Evolutionary conservation across 2,329 filamentous ascomycete species (phyloP).

Genomic region (Didymella segeticola): DNA sequence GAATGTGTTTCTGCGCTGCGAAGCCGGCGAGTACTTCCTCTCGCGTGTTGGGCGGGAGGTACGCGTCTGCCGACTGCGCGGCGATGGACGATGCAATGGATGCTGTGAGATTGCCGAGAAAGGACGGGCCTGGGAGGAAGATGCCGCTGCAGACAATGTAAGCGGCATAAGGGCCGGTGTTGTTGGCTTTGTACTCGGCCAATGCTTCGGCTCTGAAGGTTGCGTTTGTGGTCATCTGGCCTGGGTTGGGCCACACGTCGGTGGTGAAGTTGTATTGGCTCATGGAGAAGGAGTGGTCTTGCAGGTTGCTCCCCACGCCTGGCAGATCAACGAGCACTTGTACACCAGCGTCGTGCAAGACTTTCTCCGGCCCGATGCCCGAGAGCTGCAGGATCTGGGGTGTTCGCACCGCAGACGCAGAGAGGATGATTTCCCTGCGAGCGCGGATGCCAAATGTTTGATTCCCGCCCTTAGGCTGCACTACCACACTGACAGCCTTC

Average conservation of each 20-base stretch:
- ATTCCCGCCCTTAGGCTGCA: conserved; percentile 8
- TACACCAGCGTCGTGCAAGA: conserved; percentile 23
- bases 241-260: conserved; percentile 5
- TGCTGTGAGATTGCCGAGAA: neutral
- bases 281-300: conserved; percentile 29
- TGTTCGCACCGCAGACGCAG: conserved; percentile 64
- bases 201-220: conserved; percentile 2
- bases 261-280: conserved; percentile 2
- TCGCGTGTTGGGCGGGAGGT: neutral
- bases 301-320: conserved; percentile 38
- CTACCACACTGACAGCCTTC: conserved; percentile 30
- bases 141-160: conserved; percentile 7
- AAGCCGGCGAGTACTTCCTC: neutral
- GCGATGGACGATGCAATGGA: neutral
- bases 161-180: conserved; percentile 3
- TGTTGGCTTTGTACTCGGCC: conserved; percentile 5
- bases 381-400: conserved; percentile 69
- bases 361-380: conserved; percentile 57
- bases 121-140: neutral
- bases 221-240: conserved; percentile 18
- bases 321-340: conserved; percentile 26
- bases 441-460: conserved; percentile 17
- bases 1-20: neutral
- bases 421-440: conserved; percentile 62
- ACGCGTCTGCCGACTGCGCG: neutral